Conservation (phyloP, 495 filamentous ascomycete genomes). For the Amorphotheca resinae region DNA sequence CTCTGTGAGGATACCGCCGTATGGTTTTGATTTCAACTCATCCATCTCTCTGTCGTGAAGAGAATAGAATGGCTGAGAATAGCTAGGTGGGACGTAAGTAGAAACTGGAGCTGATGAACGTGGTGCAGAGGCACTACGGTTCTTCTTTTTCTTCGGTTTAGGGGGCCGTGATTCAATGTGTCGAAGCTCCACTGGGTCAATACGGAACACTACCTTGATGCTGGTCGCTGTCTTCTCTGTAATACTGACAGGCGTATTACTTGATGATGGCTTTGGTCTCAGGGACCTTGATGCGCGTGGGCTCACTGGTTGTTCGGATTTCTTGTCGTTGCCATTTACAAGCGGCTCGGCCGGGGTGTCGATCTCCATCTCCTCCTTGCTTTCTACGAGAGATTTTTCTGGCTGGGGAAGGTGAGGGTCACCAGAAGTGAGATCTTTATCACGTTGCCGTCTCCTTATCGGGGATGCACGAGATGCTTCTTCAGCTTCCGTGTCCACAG, state of each 20-base stretch:
- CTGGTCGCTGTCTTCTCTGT: constrained; percentile 26
- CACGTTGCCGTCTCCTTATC: constrained; percentile 13
- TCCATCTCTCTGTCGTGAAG: constrained; percentile 81
- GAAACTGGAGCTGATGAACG: constrained; percentile 28
- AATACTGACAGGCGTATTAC: constrained; percentile 21
- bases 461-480: constrained; percentile 6
- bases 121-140: constrained; percentile 14
- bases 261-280: constrained; percentile 19
- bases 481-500: constrained; percentile 16
- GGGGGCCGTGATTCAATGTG: constrained; percentile 42
- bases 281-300: constrained; percentile 25
- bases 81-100: constrained; percentile 45
- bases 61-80: constrained; percentile 60
- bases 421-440: constrained; percentile 9
- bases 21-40: constrained; percentile 83
- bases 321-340: constrained; percentile 12
- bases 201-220: constrained; percentile 45
- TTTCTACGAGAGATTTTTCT: constrained; percentile 8
- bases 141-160: constrained; percentile 35
- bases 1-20: constrained; percentile 85
- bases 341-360: constrained; percentile 3
- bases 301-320: constrained; percentile 7
- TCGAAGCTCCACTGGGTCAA: constrained; percentile 45
- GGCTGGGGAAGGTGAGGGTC: not conserved
- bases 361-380: constrained; percentile 1